These are phyloP conservation scores for Colletotrichum simmondsii DNA, from an alignment of 2,329 filamentous ascomycete species.

Conservation along the genomic window DNA sequence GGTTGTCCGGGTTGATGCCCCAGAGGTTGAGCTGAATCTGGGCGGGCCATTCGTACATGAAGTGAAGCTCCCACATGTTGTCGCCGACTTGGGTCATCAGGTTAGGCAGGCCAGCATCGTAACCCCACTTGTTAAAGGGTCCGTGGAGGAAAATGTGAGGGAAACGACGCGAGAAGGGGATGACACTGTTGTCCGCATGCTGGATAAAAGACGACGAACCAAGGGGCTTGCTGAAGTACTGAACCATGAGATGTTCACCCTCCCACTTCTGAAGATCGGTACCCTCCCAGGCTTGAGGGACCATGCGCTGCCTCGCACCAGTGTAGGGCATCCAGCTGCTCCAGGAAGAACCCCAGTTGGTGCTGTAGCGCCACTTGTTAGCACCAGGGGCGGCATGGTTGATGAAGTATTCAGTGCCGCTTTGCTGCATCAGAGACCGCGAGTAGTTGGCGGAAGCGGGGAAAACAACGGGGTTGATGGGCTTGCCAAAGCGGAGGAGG, in stretches of 20 bases:
- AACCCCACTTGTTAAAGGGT: constrained; percentile 72
- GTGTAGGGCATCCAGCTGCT: constrained; percentile 67
- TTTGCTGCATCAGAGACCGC: constrained; percentile 56
- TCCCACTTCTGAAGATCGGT: constrained; percentile 67
- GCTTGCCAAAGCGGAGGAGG: constrained; percentile 65
- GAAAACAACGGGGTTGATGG: constrained; percentile 70
- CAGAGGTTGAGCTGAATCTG: constrained; percentile 72
- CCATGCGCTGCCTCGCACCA: constrained; percentile 60
- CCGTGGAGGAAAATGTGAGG: constrained; percentile 73
- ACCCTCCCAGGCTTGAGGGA: constrained; percentile 66
- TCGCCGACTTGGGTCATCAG: constrained; percentile 49
- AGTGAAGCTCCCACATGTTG: constrained; percentile 66
- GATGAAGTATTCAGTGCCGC: constrained; percentile 54
- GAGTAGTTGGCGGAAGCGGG: constrained; percentile 63
- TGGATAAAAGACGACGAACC: constrained; percentile 71
- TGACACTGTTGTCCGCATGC: constrained; percentile 60
- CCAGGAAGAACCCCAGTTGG: constrained; percentile 69
- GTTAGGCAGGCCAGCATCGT: constrained; percentile 60
- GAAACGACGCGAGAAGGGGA: constrained; percentile 57
- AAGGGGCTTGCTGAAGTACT: constrained; percentile 70
- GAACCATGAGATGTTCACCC: constrained; percentile 70
- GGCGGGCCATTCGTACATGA: constrained; percentile 73
- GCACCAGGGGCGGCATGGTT: constrained; percentile 71
- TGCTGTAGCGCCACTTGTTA: constrained; percentile 70
- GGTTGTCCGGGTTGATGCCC: constrained; percentile 72